Conservation (phyloP, 148 eudicot genomes). For the Fallopia convolvulus region DNA sequence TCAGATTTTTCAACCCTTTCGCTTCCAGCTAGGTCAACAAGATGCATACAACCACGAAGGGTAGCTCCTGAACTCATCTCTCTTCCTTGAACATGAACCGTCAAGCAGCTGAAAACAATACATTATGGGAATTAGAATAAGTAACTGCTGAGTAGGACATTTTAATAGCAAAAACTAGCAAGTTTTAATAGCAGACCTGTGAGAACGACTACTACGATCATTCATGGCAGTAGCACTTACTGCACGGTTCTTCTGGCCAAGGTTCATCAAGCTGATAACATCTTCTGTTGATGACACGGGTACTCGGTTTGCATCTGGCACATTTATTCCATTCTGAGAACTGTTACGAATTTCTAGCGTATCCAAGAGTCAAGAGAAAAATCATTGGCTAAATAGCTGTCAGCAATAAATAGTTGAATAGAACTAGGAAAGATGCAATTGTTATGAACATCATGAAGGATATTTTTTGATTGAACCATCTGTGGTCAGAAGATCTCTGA, state of each 20-base stretch:
- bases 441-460: slow-evolving; percentile 38
- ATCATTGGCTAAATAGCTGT: background rate
- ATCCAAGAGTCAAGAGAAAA: slow-evolving; percentile 37
- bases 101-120: slow-evolving; percentile 64
- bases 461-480: slow-evolving; percentile 70
- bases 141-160: background rate
- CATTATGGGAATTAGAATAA: background rate
- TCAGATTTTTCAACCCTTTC: slow-evolving; percentile 84
- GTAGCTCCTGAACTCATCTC: slow-evolving; percentile 58
- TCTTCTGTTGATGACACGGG: slow-evolving; percentile 74
- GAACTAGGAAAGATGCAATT: background rate
- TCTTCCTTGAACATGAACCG: slow-evolving; percentile 86
- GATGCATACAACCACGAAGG: slow-evolving; percentile 80
- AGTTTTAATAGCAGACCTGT: slow-evolving; percentile 42
- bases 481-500: slow-evolving; percentile 74
- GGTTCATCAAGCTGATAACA: slow-evolving; percentile 66
- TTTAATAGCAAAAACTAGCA: background rate
- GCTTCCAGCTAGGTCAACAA: slow-evolving; percentile 94
- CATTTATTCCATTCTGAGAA: slow-evolving; percentile 62
- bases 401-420: background rate
- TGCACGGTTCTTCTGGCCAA: slow-evolving; percentile 81
- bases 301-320: slow-evolving; percentile 70
- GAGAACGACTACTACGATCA: slow-evolving; percentile 92
- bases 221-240: slow-evolving; percentile 82
- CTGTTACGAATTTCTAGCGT: slow-evolving; percentile 87